Conservation (phyloP, 1,284 basidiomycete species). For the Pseudozyma pruni region DNA sequence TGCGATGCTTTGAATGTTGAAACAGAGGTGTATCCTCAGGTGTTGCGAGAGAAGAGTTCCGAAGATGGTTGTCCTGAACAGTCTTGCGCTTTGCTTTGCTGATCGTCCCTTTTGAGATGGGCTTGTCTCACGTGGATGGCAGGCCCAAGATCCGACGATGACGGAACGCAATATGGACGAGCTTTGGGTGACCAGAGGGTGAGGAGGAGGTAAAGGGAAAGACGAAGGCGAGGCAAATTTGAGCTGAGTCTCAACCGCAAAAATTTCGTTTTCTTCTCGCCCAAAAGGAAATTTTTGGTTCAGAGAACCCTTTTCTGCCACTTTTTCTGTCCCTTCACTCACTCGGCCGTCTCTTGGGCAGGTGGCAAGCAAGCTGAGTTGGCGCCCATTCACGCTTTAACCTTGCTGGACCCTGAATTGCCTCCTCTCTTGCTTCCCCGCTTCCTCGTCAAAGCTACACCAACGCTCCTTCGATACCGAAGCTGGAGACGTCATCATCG, state of each 20-base stretch:
- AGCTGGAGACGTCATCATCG: no score
- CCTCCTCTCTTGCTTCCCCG: neutral
- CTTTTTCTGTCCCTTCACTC: slow-evolving; percentile 15
- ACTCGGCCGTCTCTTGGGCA: slow-evolving; percentile 12
- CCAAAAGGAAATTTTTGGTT: slow-evolving; percentile 12
- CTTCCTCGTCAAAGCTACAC: no score
- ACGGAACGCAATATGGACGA: neutral
- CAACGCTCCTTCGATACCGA: neutral
- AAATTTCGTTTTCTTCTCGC: slow-evolving; percentile 21
- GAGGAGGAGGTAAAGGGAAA: slow-evolving; percentile 13
- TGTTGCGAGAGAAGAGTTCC: no score
- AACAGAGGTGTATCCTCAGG: no score
- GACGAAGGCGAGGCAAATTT: neutral
- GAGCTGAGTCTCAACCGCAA: slow-evolving; percentile 13
- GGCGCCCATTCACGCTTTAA: no score
- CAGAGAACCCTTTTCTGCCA: slow-evolving; percentile 8
- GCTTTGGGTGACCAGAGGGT: slow-evolving; percentile 25
- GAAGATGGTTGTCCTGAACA: no score
- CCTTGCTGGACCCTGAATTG: slow-evolving; percentile 20
- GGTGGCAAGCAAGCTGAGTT: slow-evolving; percentile 1
- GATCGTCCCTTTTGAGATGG: no score
- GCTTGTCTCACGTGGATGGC: no score
- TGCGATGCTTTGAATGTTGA: neutral
- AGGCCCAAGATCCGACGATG: no score
- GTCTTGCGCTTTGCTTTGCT: no score